A percentile compares a stretch with the other conserved stretches of the same genome.
Evolutionary conservation across 352 stramenopile species (phyloP).

Genomic region (Pythium scleroteichum): DNA sequence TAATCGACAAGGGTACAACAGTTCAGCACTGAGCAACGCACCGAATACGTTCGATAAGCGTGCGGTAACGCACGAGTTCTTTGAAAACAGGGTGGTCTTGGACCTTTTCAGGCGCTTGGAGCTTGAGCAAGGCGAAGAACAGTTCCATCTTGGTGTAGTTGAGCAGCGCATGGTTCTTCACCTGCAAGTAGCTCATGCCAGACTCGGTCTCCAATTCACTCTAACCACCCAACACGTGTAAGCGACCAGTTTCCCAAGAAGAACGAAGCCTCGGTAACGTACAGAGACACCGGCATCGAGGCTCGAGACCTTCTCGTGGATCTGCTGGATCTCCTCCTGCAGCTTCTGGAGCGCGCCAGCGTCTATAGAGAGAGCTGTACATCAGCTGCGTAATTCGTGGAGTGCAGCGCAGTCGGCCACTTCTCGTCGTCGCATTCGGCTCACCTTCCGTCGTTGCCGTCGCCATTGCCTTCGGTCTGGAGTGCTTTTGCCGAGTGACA

Average conservation of each 20-base stretch:
- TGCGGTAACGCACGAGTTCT: conserved; percentile 83
- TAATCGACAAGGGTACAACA: too few relatives aligned
- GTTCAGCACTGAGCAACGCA: too few relatives aligned
- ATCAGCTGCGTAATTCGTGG: too few relatives aligned
- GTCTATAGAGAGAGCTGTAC: conserved; percentile 15
- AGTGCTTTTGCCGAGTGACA: conserved; percentile 5
- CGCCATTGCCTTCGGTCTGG: conserved; percentile 13
- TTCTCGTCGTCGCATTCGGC: neutral
- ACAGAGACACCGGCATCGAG: conserved; percentile 51
- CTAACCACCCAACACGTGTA: conserved; percentile 22
- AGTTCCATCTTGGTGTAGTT: conserved; percentile 89
- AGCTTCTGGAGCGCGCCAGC: conserved; percentile 52
- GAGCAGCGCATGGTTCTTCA: conserved; percentile 88
- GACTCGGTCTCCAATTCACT: conserved; percentile 55
- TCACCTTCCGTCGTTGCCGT: conserved; percentile 41
- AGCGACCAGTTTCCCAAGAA: neutral
- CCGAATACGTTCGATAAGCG: conserved; percentile 82
- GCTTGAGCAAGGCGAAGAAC: conserved; percentile 83
- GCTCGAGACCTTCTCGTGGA: conserved; percentile 53
- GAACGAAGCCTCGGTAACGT: conserved; percentile 9
- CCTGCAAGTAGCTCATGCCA: conserved; percentile 81
- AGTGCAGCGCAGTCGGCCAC: too few relatives aligned
- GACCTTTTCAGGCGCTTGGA: conserved; percentile 69
- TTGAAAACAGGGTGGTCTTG: conserved; percentile 84
- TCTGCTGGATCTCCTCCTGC: conserved; percentile 53